These are phyloP conservation scores for Monilinia fructigena DNA, from an alignment of 2,329 filamentous ascomycete species.

Conservation along the genomic window DNA sequence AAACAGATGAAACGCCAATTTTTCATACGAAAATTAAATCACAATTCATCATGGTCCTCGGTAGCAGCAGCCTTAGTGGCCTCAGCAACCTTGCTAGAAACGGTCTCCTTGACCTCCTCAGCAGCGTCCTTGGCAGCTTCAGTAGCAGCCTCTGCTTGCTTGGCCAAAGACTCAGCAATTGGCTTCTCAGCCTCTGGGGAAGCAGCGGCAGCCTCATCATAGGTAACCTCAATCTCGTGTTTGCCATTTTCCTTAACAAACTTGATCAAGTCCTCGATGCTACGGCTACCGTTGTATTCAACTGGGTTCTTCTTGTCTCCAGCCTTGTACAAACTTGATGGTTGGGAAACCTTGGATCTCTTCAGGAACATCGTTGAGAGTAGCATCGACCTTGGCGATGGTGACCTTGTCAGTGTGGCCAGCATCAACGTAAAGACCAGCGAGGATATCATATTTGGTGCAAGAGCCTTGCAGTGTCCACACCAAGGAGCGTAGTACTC, in stretches of 20 bases:
- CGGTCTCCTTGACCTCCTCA: conserved; percentile 50
- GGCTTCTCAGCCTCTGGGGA: conserved; percentile 46
- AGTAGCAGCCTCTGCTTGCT: conserved; percentile 44
- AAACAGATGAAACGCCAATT: conserved; percentile 33
- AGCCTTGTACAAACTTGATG: conserved; percentile 97
- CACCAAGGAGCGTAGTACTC: conserved; percentile 99
- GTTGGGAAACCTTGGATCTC: conserved; percentile 98
- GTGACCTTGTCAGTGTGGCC: conserved; percentile 80
- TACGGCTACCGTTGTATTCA: conserved; percentile 84
- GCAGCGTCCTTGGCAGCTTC: conserved; percentile 44
- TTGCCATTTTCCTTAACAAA: conserved; percentile 97
- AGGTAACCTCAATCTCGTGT: conserved; percentile 70
- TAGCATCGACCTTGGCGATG: conserved; percentile 97
- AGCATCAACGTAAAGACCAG: conserved; percentile 68
- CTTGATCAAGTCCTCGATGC: conserved; percentile 83
- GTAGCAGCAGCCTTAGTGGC: conserved; percentile 44
- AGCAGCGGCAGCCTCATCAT: conserved; percentile 50
- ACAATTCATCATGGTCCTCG: conserved; percentile 71
- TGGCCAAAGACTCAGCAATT: conserved; percentile 42
- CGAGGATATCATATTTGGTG: conserved; percentile 95
- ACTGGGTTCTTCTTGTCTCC: conserved; percentile 81
- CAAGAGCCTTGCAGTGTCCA: conserved; percentile 98
- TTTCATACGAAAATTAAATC: conserved; percentile 43
- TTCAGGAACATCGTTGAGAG: conserved; percentile 92
- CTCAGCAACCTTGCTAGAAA: conserved; percentile 47